Base-by-base conservation (phyloP, 768 basidiomycete species). In the Tulasnella sp. region DNA sequence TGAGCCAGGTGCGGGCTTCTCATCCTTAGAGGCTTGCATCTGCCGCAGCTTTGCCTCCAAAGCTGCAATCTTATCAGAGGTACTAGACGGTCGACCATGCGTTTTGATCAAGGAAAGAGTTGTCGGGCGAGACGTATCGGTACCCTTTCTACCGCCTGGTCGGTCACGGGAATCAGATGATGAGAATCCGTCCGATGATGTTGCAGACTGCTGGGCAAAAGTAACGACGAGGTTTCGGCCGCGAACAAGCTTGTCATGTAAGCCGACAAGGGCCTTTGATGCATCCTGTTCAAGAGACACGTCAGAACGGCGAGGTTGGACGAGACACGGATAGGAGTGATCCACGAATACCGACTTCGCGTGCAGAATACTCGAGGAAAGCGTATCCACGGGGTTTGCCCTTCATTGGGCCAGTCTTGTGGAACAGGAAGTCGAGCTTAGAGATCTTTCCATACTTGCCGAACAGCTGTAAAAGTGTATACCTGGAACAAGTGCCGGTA, bases 351-450 rank as follows among this genome's bases (percentile, higher is more conserved):
- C 40, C 2, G 61, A 98, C 94, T 71, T 82, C 79, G 71, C 82
- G 75, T 41, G 77, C 77, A 29, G 75, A 75, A 65, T 82, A 97
- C 71, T 97, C 89, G 32, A 99, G 71, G 63, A 98, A 99, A 0
- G 92, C 93, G 69, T 94, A 98, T 4, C 96, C 94, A 11, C 93
- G 75, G 0, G 96, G 93, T 67, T 88, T 96, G 15, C 96, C 96
- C 67, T 84, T 92, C 65, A 83, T 70, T 11, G 81, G 76, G 0
- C 94, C 96, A 0, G 84, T 74, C 70, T 94, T 97, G 75, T 99
- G 93, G 66, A 97, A 97, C 61, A 97, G 76, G 68, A 82, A 97
- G 69, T 99, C 96, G 50, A 97, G 77, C 63, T 91, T 89, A 19
- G 89, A 78, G 59, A 98, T 78, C 69, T 89, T 91, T 54, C 96